Base-by-base conservation (phyloP, 331 rosid genomes). In the Stylosanthes scabra region DNA sequence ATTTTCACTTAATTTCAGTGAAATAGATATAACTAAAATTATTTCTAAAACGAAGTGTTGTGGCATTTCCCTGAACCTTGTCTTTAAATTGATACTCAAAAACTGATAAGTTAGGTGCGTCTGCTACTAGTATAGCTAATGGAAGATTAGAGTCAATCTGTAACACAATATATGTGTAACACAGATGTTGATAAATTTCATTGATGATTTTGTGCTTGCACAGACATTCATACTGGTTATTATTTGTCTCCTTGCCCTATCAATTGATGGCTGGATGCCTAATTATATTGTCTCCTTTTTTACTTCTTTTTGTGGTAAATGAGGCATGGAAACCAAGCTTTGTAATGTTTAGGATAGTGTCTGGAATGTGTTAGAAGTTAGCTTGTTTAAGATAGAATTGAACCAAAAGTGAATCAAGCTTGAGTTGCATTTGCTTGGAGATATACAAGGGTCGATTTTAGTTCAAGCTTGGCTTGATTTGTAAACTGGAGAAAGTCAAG, bases 1-100 rank as follows among this genome's bases (percentile, higher is more conserved):
- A 78, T 49, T 71, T 70, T 34, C 15, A 65, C 42, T 45, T 49
- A 14, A 41, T 54, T 80, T 68, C 63, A 60, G 8, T 45, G 41
- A 40, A 58, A 31, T 28, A 47, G 70, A 71, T 61, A 25, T 70
- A 55, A 31, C 58, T 31, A 59, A 46, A 46, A 9, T 40, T 56
- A 41, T 71, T 39, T 63, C 50, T 46, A 25, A 8, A 47, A n/a
- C 47, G 13, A 62, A 56, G 67, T 56, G 44, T 34, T 34, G 5
- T 34, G 39, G 39, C 39, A 56, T 29, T 51, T 65, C 41, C 0
- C 59, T 28, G 31, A 62, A 7, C 41, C 42, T 46, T 47, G 45
- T 61, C 50, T 60, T 45, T 25, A 44, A 42, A 41, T 41, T 55
- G 42, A 4, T 9, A 5, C 55, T 25, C 7, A 28, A 70, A 56